Evolutionary conservation across 139 green algal species (phyloP).

Genomic region (Auxenochlorella protothecoides): DNA sequence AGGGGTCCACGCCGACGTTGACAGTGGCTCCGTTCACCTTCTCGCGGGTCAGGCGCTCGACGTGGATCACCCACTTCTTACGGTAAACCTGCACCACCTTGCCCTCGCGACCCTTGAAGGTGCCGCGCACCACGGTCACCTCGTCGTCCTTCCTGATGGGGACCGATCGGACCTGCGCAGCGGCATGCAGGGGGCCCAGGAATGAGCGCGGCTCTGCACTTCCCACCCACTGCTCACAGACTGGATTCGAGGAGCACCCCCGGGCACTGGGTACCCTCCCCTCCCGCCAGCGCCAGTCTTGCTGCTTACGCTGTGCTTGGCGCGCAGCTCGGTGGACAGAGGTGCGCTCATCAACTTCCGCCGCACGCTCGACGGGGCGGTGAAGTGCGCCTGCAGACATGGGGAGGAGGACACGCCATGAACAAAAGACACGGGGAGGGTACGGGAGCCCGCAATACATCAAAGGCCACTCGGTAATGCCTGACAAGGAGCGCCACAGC

Average conservation of each 20-base stretch:
- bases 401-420: no score
- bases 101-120: slow-evolving; percentile 71
- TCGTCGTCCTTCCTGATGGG: slow-evolving; percentile 99
- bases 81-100: slow-evolving; percentile 75
- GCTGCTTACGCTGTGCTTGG: slow-evolving; percentile 75
- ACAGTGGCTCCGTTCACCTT: slow-evolving; percentile 97
- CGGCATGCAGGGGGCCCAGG: neutral
- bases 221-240: no score
- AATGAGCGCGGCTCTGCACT: no score
- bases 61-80: slow-evolving; percentile 99
- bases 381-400: slow-evolving; percentile 86
- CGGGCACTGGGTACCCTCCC: no score
- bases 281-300: neutral
- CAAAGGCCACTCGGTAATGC: no score
- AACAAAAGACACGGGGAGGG: no score
- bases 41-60: slow-evolving; percentile 94
- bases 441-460: no score
- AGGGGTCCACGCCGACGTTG: slow-evolving; percentile 92
- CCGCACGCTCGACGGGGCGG: slow-evolving; percentile 75
- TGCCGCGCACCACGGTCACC: slow-evolving; percentile 89
- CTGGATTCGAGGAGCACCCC: no score
- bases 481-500: neutral
- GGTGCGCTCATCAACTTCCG: slow-evolving; percentile 93
- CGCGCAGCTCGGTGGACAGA: slow-evolving; percentile 79
- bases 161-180: slow-evolving; percentile 73